Evolutionary conservation across 805 yeast species (phyloP).

Genomic region (Teunomyces lycoperdinae): DNA sequence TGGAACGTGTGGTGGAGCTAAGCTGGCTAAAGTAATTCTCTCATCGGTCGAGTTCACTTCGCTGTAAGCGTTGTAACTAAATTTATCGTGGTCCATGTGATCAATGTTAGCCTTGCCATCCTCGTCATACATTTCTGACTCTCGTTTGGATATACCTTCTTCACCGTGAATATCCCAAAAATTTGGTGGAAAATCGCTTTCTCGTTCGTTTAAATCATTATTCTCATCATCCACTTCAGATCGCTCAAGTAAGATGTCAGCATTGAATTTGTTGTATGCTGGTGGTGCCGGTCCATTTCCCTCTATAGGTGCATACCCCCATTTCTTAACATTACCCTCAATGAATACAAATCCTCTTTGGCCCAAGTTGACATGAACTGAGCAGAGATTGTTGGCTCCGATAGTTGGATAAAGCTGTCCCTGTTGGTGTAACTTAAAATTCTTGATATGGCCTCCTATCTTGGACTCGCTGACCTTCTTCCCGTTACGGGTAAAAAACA

Average conservation of each 20-base stretch:
- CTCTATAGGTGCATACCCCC: conserved; percentile 92
- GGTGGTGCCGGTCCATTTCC: conserved; percentile 95
- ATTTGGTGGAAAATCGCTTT: conserved; percentile 55
- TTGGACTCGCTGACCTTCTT: conserved; percentile 79
- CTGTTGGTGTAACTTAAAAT: conserved; percentile 51
- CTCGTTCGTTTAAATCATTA: conserved; percentile 39
- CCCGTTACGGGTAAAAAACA: conserved; percentile 94
- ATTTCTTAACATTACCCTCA: conserved; percentile 89
- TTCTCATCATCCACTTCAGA: conserved; percentile 48
- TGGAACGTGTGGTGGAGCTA: conserved; percentile 33
- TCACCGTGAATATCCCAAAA: conserved; percentile 43
- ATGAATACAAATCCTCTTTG: conserved; percentile 86
- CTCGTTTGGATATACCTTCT: conserved; percentile 9
- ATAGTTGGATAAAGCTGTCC: conserved; percentile 77
- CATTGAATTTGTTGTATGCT: conserved; percentile 74
- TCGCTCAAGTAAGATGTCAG: conserved; percentile 73
- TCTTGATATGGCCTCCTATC: conserved; percentile 74
- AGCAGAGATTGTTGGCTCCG: conserved; percentile 80
- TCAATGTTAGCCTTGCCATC: conserved; percentile 12
- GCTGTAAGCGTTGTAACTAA: conserved; percentile 38
- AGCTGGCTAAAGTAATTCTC: conserved; percentile 39
- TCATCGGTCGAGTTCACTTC: conserved; percentile 40
- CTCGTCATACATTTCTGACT: neutral
- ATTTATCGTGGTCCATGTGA: conserved; percentile 22
- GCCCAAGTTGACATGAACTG: conserved; percentile 86